Base-by-base conservation (phyloP, 2,329 filamentous ascomycete species). In the Phymatotrichopsis omnivora region DNA sequence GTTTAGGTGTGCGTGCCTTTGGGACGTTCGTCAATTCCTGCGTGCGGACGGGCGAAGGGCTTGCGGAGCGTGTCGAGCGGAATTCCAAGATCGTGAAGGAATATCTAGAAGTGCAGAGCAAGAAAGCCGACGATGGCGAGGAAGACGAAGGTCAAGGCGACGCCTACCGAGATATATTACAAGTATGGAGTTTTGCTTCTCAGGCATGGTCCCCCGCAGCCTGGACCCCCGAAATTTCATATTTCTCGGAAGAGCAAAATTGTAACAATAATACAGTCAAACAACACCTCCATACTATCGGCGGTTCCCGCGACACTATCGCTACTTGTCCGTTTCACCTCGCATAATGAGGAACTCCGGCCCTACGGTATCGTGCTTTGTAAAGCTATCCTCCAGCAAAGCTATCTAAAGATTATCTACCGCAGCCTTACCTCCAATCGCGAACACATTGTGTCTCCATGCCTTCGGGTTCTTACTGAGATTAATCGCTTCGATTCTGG, bases 401-500 rank as follows among this genome's bases (percentile, higher is more conserved):
- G 80, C 20, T 85, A 94, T 56, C 70, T 87, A 52, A 85, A 87
- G 56, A 73, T 93, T 3, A 67, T 96, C 19, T 78, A 84, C 24
- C 78, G 80, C 49, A 85, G 85, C 49, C 66, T 96, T 14, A 80
- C 83, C 3, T 77, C 84, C 0, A 80, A 83, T 36, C 94, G 93
- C 60, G 85, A 86, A 29, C 85, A 84, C 63, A 69, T 96, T 47
- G 87, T 95, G 50, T 91, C 85, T 2, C 89, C 91, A 1, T 87
- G 83, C 19, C 67, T 98, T 47, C 78, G 89, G 45, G 67, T 98
- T 40, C 72, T 98, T 49, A 83, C 80, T 40, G 89, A 98, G 64
- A 73, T 87, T n/a, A 76, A 85, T 12, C 78, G 72, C 43, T 82
- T 94, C 53, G 87, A 96, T 63, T 86, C 86, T 12, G 93, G 91